Conservation (phyloP, 768 basidiomycete species). For the Russula sp. region DNA sequence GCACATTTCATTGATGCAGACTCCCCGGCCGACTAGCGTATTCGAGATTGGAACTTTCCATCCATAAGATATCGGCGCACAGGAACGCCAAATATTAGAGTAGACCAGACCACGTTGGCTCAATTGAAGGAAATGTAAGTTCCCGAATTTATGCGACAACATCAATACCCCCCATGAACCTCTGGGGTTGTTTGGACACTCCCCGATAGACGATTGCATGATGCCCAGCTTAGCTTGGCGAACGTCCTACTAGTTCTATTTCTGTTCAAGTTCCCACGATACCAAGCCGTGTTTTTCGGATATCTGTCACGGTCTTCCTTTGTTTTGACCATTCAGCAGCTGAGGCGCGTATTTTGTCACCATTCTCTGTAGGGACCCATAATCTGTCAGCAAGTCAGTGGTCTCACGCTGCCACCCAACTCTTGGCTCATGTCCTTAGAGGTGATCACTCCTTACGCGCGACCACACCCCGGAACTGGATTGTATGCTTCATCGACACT, state of each 20-base stretch:
- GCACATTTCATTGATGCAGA: not conserved
- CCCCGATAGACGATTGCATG: too few relatives aligned
- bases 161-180: not conserved
- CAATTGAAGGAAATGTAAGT: not conserved
- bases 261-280: not conserved
- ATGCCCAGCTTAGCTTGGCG: too few relatives aligned
- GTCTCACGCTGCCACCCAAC: not conserved
- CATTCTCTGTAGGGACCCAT: not conserved
- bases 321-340: not conserved
- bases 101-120: not conserved
- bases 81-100: not conserved
- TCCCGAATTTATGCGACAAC: not conserved
- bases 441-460: not conserved
- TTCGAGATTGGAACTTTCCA: not conserved
- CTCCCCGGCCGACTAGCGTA: too few relatives aligned
- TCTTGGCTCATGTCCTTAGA: not conserved
- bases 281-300: not conserved
- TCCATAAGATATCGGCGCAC: not conserved
- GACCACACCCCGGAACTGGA: not conserved
- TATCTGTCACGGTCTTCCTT: not conserved
- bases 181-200: not conserved
- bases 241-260: too few relatives aligned
- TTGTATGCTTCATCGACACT: not conserved
- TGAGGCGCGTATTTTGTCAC: not conserved
- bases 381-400: not conserved